Base-by-base conservation (phyloP, 2,329 filamentous ascomycete species). In the Ophiostoma angusticollis region DNA sequence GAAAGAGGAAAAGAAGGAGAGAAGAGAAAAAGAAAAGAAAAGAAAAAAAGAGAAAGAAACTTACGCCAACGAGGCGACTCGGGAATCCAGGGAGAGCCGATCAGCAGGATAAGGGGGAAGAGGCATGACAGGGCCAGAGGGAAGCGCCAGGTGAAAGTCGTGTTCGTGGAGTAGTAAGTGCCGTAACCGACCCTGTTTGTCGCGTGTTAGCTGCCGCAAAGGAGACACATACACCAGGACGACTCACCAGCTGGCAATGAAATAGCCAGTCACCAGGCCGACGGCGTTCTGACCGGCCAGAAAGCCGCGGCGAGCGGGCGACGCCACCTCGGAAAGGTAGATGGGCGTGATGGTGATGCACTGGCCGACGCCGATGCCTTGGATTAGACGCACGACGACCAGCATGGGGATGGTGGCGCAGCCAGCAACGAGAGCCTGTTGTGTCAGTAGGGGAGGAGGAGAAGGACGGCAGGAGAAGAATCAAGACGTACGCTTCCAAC, bases 121-220 rank as follows among this genome's bases (percentile, higher is more conserved):
- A 58, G 49, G 23, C 52, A 55, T 45, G 66, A 63, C 34, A 67
- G 58, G 0, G 62, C 61, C 3, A 68, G 51, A 1, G 62, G 61
- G 39, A 64, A 63, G 11, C 59, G 48, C 61, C 62, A 65, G 18
- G 32, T 18, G 19, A 43, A 43, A 1, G 37, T 40, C 13, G 27
- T 27, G 35, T 40, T 25, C 5, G 28, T 40, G 12, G 41, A 14
- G 27, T 21, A 41, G 23, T 41, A 37, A 16, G 39, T 37, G 14
- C 34, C 39, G 28, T 41, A 41, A 8, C 39, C 34, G n/a, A 41
- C 23, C 39, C 34, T 35, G 11, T 16, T 14, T 24, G 16, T 34
- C n/a, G n/a, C n/a, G n/a, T n/a, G n/a, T n/a, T n/a, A n/a, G n/a
- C n/a, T n/a, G n/a, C n/a, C n/a, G n/a, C n/a, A n/a, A n/a, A n/a